phyloP scores from a whole-genome alignment of 2,329 filamentous ascomycete genomes.

The Pseudogymnoascus sp. region DNA sequence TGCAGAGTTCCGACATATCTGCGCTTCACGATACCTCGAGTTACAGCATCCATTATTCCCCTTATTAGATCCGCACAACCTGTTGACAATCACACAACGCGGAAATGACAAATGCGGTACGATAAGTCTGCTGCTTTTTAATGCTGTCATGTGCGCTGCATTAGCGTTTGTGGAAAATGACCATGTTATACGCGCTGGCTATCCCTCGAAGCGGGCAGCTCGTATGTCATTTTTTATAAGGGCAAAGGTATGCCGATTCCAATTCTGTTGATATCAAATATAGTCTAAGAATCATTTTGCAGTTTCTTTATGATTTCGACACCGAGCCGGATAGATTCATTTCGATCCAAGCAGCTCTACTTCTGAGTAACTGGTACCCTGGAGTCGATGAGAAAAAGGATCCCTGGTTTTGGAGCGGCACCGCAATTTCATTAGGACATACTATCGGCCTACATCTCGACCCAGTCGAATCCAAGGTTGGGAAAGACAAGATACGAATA shows the following conservation, averaged over 20 bases:
- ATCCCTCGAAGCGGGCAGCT: constrained; percentile 65
- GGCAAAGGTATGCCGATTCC: constrained; percentile 40
- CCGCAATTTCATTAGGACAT: constrained; percentile 80
- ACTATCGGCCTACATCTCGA: constrained; percentile 87
- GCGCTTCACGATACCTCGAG: background rate
- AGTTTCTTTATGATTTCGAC: constrained; percentile 82
- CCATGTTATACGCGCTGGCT: constrained; percentile 66
- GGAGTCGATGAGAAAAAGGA: constrained; percentile 92
- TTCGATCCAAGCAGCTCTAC: constrained; percentile 72
- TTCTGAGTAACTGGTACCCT: constrained; percentile 95
- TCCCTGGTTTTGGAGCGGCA: constrained; percentile 95
- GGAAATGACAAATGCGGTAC: background rate
- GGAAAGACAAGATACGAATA: constrained; percentile 60
- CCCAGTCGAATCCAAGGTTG: constrained; percentile 62
- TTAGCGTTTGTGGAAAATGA: constrained; percentile 76
- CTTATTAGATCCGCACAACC: background rate
- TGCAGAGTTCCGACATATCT: background rate
- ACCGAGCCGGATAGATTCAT: constrained; percentile 81
- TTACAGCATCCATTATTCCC: background rate
- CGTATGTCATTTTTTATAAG: constrained; percentile 79
- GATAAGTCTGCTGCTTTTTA: constrained; percentile 77
- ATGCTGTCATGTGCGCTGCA: constrained; percentile 86
- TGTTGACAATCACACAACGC: background rate
- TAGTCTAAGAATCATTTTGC: background rate
- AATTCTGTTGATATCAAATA: background rate